Percentiles rank a stretch among this genome's conserved stretches.
Evolutionary conservation across 139 green algal species (phyloP).

Genomic region (Trebouxia sp.): DNA sequence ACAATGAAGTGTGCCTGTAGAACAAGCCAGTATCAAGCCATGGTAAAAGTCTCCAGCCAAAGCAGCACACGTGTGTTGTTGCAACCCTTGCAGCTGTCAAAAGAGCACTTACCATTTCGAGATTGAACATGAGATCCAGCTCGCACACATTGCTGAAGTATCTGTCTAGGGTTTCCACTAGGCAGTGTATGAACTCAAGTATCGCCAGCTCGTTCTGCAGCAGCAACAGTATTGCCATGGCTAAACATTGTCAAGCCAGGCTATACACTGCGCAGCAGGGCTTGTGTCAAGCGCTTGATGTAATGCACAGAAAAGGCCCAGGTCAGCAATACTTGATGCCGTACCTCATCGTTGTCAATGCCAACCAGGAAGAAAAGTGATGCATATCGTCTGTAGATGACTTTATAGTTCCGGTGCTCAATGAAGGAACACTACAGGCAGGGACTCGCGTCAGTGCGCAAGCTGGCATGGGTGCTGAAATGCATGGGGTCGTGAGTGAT

Average conservation of each 20-base stretch:
- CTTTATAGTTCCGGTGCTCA: conserved; percentile 90
- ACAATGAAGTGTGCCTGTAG: conserved; percentile 93
- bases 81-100: neutral
- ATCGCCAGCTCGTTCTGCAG: conserved; percentile 95
- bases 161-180: conserved; percentile 84
- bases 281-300: neutral
- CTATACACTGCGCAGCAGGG: too few species aligned
- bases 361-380: conserved; percentile 98
- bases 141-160: conserved; percentile 91
- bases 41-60: too few species aligned
- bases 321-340: neutral
- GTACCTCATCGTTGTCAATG: conserved; percentile 92
- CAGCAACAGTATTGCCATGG: neutral
- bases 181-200: conserved; percentile 95
- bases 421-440: conserved; percentile 87
- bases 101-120: conserved; percentile 76
- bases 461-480: neutral
- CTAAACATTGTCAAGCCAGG: too few species aligned
- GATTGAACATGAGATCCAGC: conserved; percentile 98
- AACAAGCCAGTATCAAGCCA: neutral
- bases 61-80: neutral
- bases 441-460: neutral
- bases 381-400: conserved; percentile 96
- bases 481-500: too few species aligned
- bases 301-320: too few species aligned